Percentiles rank a stretch among this genome's conserved stretches.
These are phyloP conservation scores for Homolaphlyctis polyrhiza DNA, from an alignment of 371 early-diverging fungal species.

Conservation along the genomic window DNA sequence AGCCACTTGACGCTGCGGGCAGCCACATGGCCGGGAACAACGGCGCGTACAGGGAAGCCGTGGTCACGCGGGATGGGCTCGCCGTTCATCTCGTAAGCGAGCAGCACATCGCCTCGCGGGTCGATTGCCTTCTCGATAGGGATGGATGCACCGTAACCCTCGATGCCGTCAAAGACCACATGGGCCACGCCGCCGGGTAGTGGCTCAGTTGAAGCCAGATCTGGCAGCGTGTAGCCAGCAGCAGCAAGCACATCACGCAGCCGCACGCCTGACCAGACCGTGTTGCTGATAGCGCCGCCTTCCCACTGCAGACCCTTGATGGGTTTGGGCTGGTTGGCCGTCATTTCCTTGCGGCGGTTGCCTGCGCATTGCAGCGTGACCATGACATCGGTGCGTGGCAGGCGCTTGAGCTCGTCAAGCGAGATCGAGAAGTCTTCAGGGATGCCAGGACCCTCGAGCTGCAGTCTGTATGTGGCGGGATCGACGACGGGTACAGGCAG, in stretches of 20 bases:
- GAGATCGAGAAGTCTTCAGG: slow-evolving; percentile 40
- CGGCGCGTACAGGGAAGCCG: slow-evolving; percentile 74
- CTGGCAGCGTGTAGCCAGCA: slow-evolving; percentile 7
- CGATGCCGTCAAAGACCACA: slow-evolving; percentile 65
- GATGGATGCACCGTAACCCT: slow-evolving; percentile 77
- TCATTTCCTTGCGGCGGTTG: slow-evolving; percentile 76
- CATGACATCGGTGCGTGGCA: slow-evolving; percentile 40
- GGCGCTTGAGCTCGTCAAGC: slow-evolving; percentile 52
- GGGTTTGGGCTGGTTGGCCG: slow-evolving; percentile 64
- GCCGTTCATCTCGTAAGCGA: slow-evolving; percentile 89
- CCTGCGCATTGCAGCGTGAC: slow-evolving; percentile 75
- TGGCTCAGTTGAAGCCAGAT: neutral
- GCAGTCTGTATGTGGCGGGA: slow-evolving; percentile 15
- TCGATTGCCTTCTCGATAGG: slow-evolving; percentile 64
- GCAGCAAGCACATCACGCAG: slow-evolving; percentile 63
- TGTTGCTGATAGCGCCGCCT: slow-evolving; percentile 67
- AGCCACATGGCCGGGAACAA: slow-evolving; percentile 84
- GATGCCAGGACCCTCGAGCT: slow-evolving; percentile 12
- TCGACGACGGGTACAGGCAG: slow-evolving; percentile 71
- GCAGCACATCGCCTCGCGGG: slow-evolving; percentile 65
- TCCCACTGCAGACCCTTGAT: slow-evolving; percentile 77
- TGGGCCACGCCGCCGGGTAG: slow-evolving; percentile 24
- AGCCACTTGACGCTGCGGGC: slow-evolving; percentile 84
- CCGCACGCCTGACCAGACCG: slow-evolving; percentile 76
- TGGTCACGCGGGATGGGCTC: slow-evolving; percentile 67